Conservation (phyloP, 2,329 filamentous ascomycete genomes). For the Colletotrichum aenigma region DNA sequence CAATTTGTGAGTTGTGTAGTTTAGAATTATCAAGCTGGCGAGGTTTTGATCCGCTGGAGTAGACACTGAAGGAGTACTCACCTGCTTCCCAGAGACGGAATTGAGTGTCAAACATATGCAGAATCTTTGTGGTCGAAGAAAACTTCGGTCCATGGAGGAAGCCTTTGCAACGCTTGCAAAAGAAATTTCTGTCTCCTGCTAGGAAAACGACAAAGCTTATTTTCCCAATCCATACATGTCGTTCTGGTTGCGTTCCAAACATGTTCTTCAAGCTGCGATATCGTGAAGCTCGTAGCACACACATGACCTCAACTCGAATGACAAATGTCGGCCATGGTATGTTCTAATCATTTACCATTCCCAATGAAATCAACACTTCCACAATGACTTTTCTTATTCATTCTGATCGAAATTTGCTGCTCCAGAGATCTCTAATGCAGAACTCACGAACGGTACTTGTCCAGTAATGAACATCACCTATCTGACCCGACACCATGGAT, state of each 20-base stretch:
- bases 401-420: fast-evolving
- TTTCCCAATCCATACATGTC: background rate
- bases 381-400: fast-evolving
- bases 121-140: background rate
- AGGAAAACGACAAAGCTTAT: background rate
- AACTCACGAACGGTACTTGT: background rate
- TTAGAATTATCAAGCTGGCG: background rate
- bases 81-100: fast-evolving
- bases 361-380: fast-evolving
- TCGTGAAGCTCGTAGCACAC: background rate
- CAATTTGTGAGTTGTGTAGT: background rate
- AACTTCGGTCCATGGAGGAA: background rate
- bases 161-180: background rate
- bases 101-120: background rate
- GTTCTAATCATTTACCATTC: background rate
- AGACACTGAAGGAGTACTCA: background rate
- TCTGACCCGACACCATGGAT: background rate
- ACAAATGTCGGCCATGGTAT: background rate
- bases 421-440: fast-evolving
- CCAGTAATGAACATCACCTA: background rate
- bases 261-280: background rate
- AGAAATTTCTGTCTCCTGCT: background rate
- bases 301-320: background rate
- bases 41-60: fast-evolving
- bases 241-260: background rate